Evolutionary conservation across 176 grass and related monocot species (phyloP).

Genomic region (Oryza officinalis): DNA sequence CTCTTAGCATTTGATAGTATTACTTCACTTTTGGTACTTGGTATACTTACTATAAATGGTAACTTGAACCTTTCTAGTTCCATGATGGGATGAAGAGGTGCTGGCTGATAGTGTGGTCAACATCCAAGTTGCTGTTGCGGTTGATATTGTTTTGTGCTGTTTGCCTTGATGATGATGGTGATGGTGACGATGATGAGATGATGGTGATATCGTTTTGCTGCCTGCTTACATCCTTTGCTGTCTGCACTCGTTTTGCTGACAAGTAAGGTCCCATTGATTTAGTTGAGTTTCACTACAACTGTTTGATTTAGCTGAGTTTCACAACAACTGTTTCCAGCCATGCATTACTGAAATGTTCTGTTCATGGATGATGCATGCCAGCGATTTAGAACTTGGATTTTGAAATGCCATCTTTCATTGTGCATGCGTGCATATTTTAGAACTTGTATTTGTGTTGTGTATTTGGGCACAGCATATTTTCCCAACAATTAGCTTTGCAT

Average conservation of each 20-base stretch:
- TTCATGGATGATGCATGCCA: constrained; percentile 3
- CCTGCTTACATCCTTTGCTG: constrained; percentile 40
- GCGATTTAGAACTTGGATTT: background rate
- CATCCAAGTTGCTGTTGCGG: constrained; percentile 58
- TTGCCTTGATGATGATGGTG: constrained; percentile 54
- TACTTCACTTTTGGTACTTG: constrained; percentile 23
- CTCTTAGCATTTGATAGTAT: constrained; percentile 33
- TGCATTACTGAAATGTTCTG: background rate
- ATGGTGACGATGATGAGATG: constrained; percentile 42
- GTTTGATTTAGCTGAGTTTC: constrained; percentile 29
- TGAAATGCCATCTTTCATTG: background rate
- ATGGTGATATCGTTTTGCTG: constrained; percentile 40
- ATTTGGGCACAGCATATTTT: background rate
- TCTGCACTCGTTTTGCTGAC: constrained; percentile 44
- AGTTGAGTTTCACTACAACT: constrained; percentile 13
- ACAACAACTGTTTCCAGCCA: background rate
- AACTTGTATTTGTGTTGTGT: background rate
- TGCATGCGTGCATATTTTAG: background rate
- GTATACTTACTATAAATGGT: constrained; percentile 48
- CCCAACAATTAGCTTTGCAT: background rate
- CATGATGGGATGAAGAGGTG: constrained; percentile 61
- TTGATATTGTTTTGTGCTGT: constrained; percentile 61
- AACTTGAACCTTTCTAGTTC: constrained; percentile 70
- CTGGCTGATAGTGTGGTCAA: constrained; percentile 58
- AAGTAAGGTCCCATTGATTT: constrained; percentile 56